Evolutionary conservation across 1,284 basidiomycete species (phyloP).

Genomic region (Nidula niveotomentosa): DNA sequence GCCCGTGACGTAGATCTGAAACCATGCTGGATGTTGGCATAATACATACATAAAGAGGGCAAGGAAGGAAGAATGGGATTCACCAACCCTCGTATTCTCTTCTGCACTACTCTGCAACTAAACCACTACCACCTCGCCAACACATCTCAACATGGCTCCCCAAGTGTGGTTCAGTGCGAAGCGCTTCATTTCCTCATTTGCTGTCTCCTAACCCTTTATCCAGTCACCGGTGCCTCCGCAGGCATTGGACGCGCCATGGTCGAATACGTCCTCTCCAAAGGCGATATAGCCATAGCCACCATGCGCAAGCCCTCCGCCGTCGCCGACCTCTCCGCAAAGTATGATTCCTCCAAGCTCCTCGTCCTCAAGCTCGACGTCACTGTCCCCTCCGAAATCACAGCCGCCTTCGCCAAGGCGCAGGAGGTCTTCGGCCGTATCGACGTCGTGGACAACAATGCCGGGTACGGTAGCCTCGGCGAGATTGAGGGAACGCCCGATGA

Average conservation of each 20-base stretch:
- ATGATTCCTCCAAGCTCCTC: slow-evolving; percentile 7
- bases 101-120: too few relatives aligned
- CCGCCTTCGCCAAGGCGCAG: slow-evolving; percentile 31
- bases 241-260: slow-evolving; percentile 1
- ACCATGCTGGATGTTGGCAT: too few relatives aligned
- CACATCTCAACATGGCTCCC: neutral
- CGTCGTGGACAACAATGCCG: slow-evolving; percentile 16
- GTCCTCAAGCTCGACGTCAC: slow-evolving; percentile 36
- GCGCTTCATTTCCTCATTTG: neutral
- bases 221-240: neutral
- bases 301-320: slow-evolving; percentile 24
- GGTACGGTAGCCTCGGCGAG: slow-evolving; percentile 23
- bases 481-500: slow-evolving; percentile 30
- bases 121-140: too few relatives aligned
- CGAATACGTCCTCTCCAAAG: slow-evolving; percentile 9
- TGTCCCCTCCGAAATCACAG: slow-evolving; percentile 19
- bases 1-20: too few relatives aligned
- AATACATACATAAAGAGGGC: too few relatives aligned
- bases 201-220: neutral
- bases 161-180: neutral
- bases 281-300: slow-evolving; percentile 27
- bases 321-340: slow-evolving; percentile 14
- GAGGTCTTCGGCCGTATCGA: slow-evolving; percentile 38
- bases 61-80: too few relatives aligned
- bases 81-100: too few relatives aligned